phyloP scores from a whole-genome alignment of 768 basidiomycete species.

The Leucocoprinus birnbaumii region DNA sequence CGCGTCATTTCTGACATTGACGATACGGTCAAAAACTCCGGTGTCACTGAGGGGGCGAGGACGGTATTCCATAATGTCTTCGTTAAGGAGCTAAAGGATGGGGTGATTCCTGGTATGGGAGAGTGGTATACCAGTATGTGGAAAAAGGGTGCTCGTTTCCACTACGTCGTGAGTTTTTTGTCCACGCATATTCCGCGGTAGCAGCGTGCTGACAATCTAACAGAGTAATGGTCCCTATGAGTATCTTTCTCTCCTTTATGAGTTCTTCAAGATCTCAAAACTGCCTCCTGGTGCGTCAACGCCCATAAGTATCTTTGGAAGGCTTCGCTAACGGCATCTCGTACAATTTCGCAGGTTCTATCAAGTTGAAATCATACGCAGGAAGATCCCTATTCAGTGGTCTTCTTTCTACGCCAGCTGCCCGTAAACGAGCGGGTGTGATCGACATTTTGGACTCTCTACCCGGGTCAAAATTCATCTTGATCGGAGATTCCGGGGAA shows the following conservation, averaged over 20 bases:
- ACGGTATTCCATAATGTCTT: conserved; percentile 91
- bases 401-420: conserved; percentile 77
- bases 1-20: conserved; percentile 93
- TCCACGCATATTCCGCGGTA: background rate
- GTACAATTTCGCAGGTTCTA: conserved; percentile 47
- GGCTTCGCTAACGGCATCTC: background rate
- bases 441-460: conserved; percentile 77
- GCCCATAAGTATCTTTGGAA: background rate
- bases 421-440: conserved; percentile 79
- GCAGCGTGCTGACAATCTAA: background rate
- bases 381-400: conserved; percentile 82
- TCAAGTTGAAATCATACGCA: conserved; percentile 83
- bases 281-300: conserved; percentile 57
- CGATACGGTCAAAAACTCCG: conserved; percentile 84
- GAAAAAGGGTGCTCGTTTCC: conserved; percentile 71
- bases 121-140: conserved; percentile 75
- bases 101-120: conserved; percentile 79
- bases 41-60: conserved; percentile 76
- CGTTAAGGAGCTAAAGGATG: conserved; percentile 77
- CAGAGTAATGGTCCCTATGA: conserved; percentile 91
- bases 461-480: conserved; percentile 70
- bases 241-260: conserved; percentile 71
- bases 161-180: conserved; percentile 73
- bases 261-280: conserved; percentile 69
- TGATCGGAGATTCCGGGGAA: conserved; percentile 92